Evolutionary conservation across 169 alveolate species (phyloP).

Genomic region (Plasmodium adleri): DNA sequence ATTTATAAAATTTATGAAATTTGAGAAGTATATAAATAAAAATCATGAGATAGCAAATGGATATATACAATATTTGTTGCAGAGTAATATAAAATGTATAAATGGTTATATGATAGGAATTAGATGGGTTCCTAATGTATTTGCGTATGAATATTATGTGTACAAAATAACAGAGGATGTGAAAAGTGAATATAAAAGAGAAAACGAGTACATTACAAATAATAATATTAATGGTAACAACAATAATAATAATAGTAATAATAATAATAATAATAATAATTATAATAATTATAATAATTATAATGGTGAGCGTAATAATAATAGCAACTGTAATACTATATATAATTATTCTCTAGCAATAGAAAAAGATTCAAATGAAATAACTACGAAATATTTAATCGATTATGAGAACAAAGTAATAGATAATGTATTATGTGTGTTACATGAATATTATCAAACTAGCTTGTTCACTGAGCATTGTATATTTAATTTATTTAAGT

Average conservation of each 20-base stretch:
- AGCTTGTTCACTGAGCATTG: conserved; percentile 72
- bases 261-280: neutral
- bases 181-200: neutral
- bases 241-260: neutral
- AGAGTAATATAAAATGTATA: conserved; percentile 64
- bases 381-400: conserved; percentile 28
- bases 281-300: too few species aligned
- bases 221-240: too few species aligned
- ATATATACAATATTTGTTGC: conserved; percentile 40
- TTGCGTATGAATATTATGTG: conserved; percentile 69
- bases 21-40: conserved; percentile 48
- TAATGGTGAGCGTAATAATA: neutral
- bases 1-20: conserved; percentile 48
- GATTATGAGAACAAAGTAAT: conserved; percentile 54
- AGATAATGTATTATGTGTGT: conserved; percentile 53
- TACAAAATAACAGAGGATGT: conserved; percentile 58
- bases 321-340: conserved; percentile 3
- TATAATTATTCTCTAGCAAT: conserved; percentile 35
- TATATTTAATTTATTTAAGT: conserved; percentile 63
- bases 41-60: conserved; percentile 65
- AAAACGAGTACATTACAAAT: neutral
- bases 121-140: conserved; percentile 66
- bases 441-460: conserved; percentile 70
- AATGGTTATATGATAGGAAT: conserved; percentile 69
- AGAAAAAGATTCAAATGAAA: conserved; percentile 28